Evolutionary conservation across 345 rosid species (phyloP), one percentile per base, ranked within the genome.

Genomic region (Gynandropsis gynandra): DNA sequence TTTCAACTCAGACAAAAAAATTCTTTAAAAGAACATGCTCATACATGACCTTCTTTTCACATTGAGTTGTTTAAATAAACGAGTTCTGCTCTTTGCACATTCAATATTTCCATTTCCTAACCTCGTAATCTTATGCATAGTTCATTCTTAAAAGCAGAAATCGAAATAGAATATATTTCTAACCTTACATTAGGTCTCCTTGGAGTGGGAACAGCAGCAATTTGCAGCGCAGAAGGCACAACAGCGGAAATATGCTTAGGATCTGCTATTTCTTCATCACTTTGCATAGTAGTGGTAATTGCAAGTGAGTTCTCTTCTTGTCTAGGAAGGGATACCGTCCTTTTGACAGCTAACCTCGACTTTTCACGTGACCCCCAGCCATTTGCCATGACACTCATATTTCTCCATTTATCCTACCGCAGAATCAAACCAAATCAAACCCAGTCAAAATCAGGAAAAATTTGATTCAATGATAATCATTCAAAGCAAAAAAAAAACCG

Each of bases 321-420:
- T 67, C 64, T 81, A 31, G 76, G 52, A 46, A 69, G 62, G 51
- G 77, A 74, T 5, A 54, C 74, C 27, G 73, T 65, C 72, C 83
- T 80, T 66, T 78, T 93, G 38, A 83, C 52, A 18, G 89, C 69
- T 65, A 83, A 34, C 78, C 87, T 81, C 56, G 87, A 66, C 68
- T 80, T 88, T 18, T 88, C 94, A 13, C 94, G 80, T n/a, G 99
- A 76, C 43, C 80, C 81, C 85, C 81, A 93, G 5, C 97, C 99
- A 80, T 78, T 85, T 11, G 85, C 83, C 89, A 88, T 83, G 57
- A 83, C 97, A 68, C 94, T 83, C 94, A 93, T 83, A 66, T 93
- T 88, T 72, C 99, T 82, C 99, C 99, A 93, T 66, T 93, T 93
- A 67, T 93, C 95, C 99, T 88, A 64, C 59, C 59, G 43, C 45